Percentiles rank a stretch among this genome's conserved stretches.
Evolutionary conservation across 2,329 filamentous ascomycete genomes (phyloP).

Genomic region (Colletotrichum lupini): DNA sequence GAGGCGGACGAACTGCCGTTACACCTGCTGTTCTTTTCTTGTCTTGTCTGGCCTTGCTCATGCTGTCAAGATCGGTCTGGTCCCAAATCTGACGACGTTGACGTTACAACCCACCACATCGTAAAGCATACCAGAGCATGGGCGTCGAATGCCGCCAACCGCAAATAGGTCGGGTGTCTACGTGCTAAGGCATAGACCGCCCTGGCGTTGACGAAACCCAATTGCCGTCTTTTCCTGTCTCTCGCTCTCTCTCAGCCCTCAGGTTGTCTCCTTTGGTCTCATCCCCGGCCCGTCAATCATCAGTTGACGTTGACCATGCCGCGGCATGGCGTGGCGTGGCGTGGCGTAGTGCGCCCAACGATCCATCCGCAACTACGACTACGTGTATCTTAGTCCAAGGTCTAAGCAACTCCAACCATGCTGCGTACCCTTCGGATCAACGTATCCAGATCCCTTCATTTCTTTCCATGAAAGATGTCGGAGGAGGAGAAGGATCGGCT

Average conservation of each 20-base stretch:
- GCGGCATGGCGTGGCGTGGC: neutral
- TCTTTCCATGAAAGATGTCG: constrained; percentile 8
- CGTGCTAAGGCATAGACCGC: neutral
- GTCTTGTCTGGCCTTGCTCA: neutral
- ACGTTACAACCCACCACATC: neutral
- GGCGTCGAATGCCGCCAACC: neutral
- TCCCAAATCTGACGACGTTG: neutral
- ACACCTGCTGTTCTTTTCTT: constrained; percentile 8
- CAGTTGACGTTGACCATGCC: constrained; percentile 22
- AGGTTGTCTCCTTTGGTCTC: neutral
- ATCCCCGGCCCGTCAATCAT: constrained; percentile 26
- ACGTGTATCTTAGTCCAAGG: neutral
- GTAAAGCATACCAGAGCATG: neutral
- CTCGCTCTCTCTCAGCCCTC: neutral
- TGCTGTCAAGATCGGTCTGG: neutral
- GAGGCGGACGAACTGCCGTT: constrained; percentile 28
- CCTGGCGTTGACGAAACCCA: constrained; percentile 6
- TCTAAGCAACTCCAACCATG: neutral
- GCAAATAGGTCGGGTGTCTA: neutral
- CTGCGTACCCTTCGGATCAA: constrained; percentile 19
- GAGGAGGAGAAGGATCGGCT: neutral
- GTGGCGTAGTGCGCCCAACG: neutral
- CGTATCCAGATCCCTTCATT: constrained; percentile 25
- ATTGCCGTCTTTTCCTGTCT: neutral
- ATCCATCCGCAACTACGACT: neutral